Conservation (phyloP, 2,329 filamentous ascomycete species). For the Blastomyces emzantsi region DNA sequence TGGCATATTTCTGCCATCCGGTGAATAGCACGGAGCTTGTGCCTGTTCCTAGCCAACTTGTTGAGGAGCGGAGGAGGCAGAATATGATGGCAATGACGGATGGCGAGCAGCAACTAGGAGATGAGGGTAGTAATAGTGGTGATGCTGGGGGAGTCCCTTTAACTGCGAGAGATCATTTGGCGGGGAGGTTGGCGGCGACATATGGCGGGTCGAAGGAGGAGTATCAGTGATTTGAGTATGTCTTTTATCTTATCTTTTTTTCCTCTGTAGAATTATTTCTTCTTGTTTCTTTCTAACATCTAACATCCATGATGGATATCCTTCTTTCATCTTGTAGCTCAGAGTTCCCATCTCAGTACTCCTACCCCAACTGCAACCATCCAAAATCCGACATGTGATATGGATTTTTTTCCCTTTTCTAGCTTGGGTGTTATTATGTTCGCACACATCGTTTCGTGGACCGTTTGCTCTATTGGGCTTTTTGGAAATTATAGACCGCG, state of each 20-base stretch:
- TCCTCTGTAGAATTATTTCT: background rate
- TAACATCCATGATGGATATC: background rate
- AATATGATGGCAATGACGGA: slow-evolving; percentile 21
- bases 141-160: slow-evolving; percentile 37
- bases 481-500: no score
- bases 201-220: slow-evolving; percentile 39
- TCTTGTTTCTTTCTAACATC: background rate
- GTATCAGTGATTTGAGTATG: slow-evolving; percentile 3
- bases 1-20: slow-evolving; percentile 57
- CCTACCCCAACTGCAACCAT: no score
- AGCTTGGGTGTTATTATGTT: no score
- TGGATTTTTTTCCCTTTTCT: no score
- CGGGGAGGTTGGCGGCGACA: slow-evolving; percentile 48
- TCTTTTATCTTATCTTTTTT: background rate
- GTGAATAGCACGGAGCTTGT: slow-evolving; percentile 46
- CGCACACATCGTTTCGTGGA: no score
- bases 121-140: slow-evolving; percentile 36
- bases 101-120: background rate
- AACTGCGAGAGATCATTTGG: slow-evolving; percentile 52
- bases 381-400: no score
- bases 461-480: no score
- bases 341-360: no score
- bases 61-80: slow-evolving; percentile 33
- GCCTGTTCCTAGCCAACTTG: slow-evolving; percentile 46
- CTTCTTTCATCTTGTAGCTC: no score